Conservation (phyloP, 441 rosid species). For the Aleurites moluccanus region DNA sequence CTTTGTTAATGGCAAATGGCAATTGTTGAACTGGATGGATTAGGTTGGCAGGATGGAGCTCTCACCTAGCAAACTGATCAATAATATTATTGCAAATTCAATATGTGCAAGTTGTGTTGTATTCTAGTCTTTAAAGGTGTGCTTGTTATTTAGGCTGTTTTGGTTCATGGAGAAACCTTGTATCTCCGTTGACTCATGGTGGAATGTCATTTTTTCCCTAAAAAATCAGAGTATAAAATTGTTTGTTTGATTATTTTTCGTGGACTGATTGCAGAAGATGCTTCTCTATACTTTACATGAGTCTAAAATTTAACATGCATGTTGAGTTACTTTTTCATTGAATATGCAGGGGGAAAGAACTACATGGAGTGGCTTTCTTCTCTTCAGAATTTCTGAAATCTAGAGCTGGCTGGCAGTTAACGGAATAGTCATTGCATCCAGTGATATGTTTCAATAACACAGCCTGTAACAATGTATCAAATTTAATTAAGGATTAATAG, state of each 20-base stretch:
- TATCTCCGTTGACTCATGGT: no score
- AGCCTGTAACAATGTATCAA: background rate
- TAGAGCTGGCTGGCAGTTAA: slow-evolving; percentile 20
- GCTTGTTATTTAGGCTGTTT: background rate
- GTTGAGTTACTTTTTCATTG: slow-evolving; percentile 17
- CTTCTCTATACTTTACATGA: background rate
- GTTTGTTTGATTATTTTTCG: background rate
- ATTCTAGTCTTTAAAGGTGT: background rate
- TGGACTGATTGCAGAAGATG: background rate
- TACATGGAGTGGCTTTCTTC: slow-evolving; percentile 74
- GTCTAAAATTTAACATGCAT: background rate
- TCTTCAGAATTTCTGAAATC: slow-evolving; percentile 49
- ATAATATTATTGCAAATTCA: background rate
- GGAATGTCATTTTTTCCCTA: background rate
- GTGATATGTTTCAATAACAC: background rate
- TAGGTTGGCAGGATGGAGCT: background rate
- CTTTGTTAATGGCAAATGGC: background rate
- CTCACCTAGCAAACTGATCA: background rate
- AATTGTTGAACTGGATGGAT: background rate
- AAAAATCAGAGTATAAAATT: background rate
- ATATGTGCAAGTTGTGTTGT: background rate
- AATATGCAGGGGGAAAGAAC: slow-evolving; percentile 59
- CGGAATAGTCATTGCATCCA: slow-evolving; percentile 1
- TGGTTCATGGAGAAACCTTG: background rate
- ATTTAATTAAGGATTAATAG: background rate